phyloP scores from a whole-genome alignment of 225 moss, liverwort and hornwort genomes.

The Ulota crispa region DNA sequence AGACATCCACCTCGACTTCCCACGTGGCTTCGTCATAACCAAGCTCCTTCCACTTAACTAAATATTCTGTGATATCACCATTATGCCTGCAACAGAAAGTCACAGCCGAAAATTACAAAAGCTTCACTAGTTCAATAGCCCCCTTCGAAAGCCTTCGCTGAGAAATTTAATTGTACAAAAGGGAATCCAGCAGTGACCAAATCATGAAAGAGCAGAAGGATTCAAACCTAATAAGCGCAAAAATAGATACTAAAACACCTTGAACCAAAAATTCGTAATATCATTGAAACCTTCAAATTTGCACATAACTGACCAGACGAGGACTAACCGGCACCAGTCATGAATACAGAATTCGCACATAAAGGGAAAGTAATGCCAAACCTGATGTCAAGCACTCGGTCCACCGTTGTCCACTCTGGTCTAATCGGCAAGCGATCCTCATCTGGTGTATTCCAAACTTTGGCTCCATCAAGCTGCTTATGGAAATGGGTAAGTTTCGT shows the following conservation, averaged over 20 bases:
- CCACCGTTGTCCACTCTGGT: conserved; percentile 96
- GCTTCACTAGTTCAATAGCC: not conserved
- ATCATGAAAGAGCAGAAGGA: not conserved
- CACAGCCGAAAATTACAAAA: not conserved
- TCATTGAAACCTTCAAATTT: not conserved
- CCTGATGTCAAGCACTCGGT: conserved; percentile 86
- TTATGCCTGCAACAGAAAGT: conserved; percentile 53
- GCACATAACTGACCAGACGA: not conserved
- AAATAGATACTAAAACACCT: not conserved
- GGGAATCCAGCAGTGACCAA: not conserved
- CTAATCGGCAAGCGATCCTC: conserved; percentile 86
- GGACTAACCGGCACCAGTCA: not conserved
- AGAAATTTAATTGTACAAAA: not conserved
- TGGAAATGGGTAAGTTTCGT: conserved; percentile 87
- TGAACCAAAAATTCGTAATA: not conserved
- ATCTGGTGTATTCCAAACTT: conserved; percentile 71
- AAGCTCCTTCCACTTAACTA: conserved; percentile 93
- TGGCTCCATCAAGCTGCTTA: conserved; percentile 70
- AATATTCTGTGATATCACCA: conserved; percentile 81
- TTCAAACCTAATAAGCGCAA: not conserved
- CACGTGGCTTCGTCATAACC: conserved; percentile 89
- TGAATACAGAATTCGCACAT: not conserved
- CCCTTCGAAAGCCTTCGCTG: not conserved
- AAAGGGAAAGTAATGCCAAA: not conserved
- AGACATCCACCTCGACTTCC: conserved; percentile 84